These are phyloP conservation scores for Acanthamoeba culbertsoni DNA, from an alignment of 208 protist species.

Conservation along the genomic window DNA sequence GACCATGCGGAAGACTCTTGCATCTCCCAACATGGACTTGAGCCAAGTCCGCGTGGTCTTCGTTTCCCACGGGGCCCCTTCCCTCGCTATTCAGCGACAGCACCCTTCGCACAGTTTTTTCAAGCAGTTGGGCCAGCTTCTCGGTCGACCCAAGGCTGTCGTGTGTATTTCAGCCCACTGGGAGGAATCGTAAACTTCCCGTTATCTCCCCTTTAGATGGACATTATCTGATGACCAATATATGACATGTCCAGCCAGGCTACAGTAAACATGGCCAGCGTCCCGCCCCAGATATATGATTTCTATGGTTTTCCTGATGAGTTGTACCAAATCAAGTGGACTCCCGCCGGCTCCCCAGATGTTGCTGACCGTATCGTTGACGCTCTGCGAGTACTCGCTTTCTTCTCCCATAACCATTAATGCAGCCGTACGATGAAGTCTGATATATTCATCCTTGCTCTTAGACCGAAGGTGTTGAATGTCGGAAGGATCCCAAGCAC, in stretches of 20 bases:
- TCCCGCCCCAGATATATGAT: slow-evolving; percentile 86
- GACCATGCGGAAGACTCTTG: not conserved
- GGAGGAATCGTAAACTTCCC: slow-evolving; percentile 58
- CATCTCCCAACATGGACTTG: not conserved
- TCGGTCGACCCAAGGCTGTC: slow-evolving; percentile 82
- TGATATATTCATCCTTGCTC: no score
- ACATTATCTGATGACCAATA: no score
- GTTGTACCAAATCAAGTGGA: slow-evolving; percentile 86
- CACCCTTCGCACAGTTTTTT: not conserved
- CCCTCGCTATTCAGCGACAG: not conserved
- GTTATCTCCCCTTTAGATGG: not conserved
- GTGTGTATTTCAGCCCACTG: slow-evolving; percentile 89
- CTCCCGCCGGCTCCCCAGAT: slow-evolving; percentile 67
- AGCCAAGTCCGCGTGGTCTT: not conserved
- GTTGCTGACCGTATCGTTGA: slow-evolving; percentile 33
- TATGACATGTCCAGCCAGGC: not conserved
- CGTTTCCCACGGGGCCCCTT: not conserved
- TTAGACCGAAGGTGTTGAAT: not conserved
- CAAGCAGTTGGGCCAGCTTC: not conserved
- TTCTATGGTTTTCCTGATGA: slow-evolving; percentile 88
- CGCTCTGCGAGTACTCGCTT: not conserved
- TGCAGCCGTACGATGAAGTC: no score
- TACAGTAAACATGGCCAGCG: slow-evolving; percentile 68
- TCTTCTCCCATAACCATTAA: slow-evolving; percentile 26
- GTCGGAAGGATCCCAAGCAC: slow-evolving; percentile 71